Evolutionary conservation across 164 flowering plant species (phyloP).

Genomic region (Aristolochia californica): DNA sequence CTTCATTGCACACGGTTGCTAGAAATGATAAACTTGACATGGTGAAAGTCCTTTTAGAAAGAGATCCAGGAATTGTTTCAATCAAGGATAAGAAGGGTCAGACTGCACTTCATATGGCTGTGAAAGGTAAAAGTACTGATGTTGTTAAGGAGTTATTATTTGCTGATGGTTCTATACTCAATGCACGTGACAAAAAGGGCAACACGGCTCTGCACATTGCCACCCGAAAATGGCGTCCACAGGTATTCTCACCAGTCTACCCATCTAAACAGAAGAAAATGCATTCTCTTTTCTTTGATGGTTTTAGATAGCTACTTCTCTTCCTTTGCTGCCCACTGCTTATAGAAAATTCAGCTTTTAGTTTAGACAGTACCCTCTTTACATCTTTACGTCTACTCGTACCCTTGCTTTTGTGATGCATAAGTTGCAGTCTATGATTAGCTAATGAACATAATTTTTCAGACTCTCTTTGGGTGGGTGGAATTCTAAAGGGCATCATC

Average conservation of each 20-base stretch:
- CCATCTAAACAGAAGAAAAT: too few relatives aligned
- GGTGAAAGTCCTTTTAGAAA: slow-evolving; percentile 55
- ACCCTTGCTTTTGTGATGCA: too few relatives aligned
- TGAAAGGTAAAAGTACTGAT: slow-evolving; percentile 59
- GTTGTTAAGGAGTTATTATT: slow-evolving; percentile 65
- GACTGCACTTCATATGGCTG: slow-evolving; percentile 98
- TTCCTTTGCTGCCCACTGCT: too few relatives aligned
- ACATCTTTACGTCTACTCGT: too few relatives aligned
- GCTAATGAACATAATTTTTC: too few relatives aligned
- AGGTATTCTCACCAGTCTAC: slow-evolving; percentile 30
- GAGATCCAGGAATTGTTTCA: slow-evolving; percentile 58
- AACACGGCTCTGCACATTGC: slow-evolving; percentile 90
- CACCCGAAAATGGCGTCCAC: slow-evolving; percentile 71
- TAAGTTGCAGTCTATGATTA: too few relatives aligned
- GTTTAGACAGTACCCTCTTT: too few relatives aligned
- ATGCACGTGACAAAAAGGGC: slow-evolving; percentile 89
- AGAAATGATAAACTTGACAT: slow-evolving; percentile 55
- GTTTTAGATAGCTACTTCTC: too few relatives aligned
- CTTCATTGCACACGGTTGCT: slow-evolving; percentile 74
- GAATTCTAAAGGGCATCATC: too few relatives aligned
- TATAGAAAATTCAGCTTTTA: too few relatives aligned
- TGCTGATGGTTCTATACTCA: slow-evolving; percentile 58
- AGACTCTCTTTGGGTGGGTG: too few relatives aligned
- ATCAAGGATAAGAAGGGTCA: slow-evolving; percentile 95
- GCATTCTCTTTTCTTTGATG: too few relatives aligned